Base-by-base conservation (phyloP, 352 stramenopile genomes). In the Phytophthora agathidicida region DNA sequence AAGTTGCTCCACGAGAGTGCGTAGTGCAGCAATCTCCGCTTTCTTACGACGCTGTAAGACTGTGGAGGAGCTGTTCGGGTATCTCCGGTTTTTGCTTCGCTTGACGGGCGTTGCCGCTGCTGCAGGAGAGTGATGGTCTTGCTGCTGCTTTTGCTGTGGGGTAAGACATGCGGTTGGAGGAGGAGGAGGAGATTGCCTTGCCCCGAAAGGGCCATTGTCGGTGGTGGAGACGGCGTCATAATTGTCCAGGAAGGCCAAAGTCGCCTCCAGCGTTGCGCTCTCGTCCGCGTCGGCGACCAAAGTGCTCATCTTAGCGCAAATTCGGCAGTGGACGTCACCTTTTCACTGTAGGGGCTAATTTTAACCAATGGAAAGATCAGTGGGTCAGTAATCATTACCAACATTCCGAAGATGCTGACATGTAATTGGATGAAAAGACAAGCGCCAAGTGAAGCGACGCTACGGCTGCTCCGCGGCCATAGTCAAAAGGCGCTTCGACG, bases 21-120 rank as follows among this genome's bases (percentile, higher is more conserved):
- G 16, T n/a, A 74, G 30, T 14, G 63, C 48, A 28, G 58, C 7
- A 28, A 71, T 59, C 23, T 71, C 65, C 6, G 63, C 60, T 32
- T 74, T 73, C 53, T 74, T 74, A 7, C 60, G 60, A 5, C 54
- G 49, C 31, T 71, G 60, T 23, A 65, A 16, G 19, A 42, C 45
- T 3, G 60, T 69, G 2, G 53, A 65, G 11, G 46, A 69, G 28
- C 60, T 65, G 23, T 59, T 60, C 6, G 60, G 53, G 37, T 65
- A 65, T 35, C 56, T 55, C 7, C 43, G n/a, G n/a, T n/a, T n/a
- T n/a, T n/a, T n/a, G n/a, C n/a, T n/a, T n/a, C n/a, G n/a, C n/a
- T n/a, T n/a, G n/a, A n/a, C n/a, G n/a, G n/a, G n/a, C n/a, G n/a
- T n/a, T n/a, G 43, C 5, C 60, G 30, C 2, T 51, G 60, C 11